phyloP scores from a whole-genome alignment of 331 rosid genomes.

The Erythrophleum ivorense region DNA sequence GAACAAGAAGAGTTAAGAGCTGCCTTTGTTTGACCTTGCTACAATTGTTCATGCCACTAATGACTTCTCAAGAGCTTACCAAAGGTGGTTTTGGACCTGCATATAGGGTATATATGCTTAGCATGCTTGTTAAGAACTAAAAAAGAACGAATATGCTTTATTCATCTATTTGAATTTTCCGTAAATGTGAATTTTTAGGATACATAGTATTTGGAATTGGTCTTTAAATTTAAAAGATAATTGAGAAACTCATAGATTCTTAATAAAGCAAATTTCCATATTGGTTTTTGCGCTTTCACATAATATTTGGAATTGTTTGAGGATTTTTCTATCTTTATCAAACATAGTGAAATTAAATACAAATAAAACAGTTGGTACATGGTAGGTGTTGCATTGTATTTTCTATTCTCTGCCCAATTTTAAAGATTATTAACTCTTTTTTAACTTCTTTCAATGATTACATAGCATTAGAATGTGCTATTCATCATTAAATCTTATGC shows the following conservation, averaged over 20 bases:
- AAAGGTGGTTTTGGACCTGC: constrained; percentile 46
- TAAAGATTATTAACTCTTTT: background rate
- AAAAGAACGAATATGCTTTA: background rate
- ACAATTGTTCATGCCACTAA: constrained; percentile 38
- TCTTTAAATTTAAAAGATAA: background rate
- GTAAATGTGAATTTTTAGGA: too few species aligned
- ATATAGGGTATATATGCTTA: constrained; percentile 34
- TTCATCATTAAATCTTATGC: constrained; percentile 3
- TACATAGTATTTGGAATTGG: too few species aligned
- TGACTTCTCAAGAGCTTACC: constrained; percentile 40
- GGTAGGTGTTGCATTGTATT: constrained; percentile 35
- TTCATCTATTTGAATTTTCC: background rate
- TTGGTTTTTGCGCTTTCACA: constrained; percentile 43
- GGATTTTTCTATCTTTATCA: constrained; percentile 56
- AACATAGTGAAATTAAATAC: constrained; percentile 55
- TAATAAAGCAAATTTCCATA: background rate
- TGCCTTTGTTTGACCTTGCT: constrained; percentile 12
- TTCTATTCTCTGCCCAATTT: background rate
- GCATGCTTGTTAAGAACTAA: background rate
- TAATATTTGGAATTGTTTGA: constrained; percentile 42
- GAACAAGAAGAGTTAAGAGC: background rate
- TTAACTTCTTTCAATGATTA: background rate
- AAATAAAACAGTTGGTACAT: constrained; percentile 48
- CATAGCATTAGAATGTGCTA: constrained; percentile 1
- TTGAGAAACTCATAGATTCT: background rate